Percentiles rank a stretch among this genome's conserved stretches.
phyloP scores from a whole-genome alignment of 306 rosid genomes.

The Myrica gale region DNA sequence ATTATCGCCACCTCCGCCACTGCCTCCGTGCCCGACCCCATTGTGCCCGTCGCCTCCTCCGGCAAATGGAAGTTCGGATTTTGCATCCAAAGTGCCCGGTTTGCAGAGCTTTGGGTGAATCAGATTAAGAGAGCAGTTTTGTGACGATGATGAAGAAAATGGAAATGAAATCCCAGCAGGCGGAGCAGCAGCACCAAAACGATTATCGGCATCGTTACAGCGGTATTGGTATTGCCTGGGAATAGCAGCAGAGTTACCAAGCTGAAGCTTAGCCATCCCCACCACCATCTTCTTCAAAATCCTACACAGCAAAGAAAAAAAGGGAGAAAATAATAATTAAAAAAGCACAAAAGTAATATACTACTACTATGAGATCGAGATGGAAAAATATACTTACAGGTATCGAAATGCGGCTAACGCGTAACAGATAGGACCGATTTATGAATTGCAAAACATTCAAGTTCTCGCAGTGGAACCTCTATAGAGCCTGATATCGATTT shows the following conservation, averaged over 20 bases:
- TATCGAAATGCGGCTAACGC: not conserved
- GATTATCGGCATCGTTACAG: slow-evolving; percentile 1
- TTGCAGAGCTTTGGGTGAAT: slow-evolving; percentile 25
- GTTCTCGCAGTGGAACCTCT: not conserved
- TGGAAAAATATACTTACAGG: too few relatives aligned
- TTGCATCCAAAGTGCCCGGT: slow-evolving; percentile 20
- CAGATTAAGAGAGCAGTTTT: slow-evolving; percentile 32
- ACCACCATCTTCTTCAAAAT: slow-evolving; percentile 46
- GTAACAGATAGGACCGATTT: not conserved
- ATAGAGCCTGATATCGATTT: not conserved
- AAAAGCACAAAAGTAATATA: not conserved
- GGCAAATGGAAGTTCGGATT: slow-evolving; percentile 42
- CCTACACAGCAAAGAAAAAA: not conserved
- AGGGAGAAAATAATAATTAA: not conserved
- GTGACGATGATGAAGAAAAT: slow-evolving; percentile 25
- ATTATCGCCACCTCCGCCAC: slow-evolving; percentile 32
- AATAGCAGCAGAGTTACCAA: slow-evolving; percentile 50
- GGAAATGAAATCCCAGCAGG: slow-evolving; percentile 34
- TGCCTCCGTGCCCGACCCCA: slow-evolving; percentile 48
- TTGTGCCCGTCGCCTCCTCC: slow-evolving; percentile 54
- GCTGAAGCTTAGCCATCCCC: slow-evolving; percentile 49
- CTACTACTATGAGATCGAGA: not conserved
- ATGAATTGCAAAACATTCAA: not conserved
- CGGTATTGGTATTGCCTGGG: slow-evolving; percentile 22
- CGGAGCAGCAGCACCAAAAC: not conserved